Evolutionary conservation across 2,329 filamentous ascomycete genomes (phyloP).

Genomic region (Ophiostoma triangulosporum): DNA sequence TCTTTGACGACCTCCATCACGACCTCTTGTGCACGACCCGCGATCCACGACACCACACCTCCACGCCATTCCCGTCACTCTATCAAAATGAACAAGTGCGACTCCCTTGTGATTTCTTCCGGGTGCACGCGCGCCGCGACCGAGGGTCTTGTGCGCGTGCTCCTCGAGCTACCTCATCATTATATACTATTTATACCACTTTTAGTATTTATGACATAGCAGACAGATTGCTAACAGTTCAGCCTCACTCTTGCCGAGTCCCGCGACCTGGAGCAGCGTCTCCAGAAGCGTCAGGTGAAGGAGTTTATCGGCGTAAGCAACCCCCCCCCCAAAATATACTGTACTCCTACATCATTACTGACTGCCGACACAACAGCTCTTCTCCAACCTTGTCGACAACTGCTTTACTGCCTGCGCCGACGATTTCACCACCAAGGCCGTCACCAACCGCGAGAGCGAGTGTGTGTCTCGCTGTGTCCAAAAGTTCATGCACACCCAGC

Average conservation of each 20-base stretch:
- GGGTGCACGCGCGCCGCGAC: not conserved
- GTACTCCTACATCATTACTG: not conserved
- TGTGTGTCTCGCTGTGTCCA: conserved; percentile 92
- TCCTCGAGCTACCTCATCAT: not conserved
- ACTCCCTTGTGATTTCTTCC: too few species aligned
- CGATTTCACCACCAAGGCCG: conserved; percentile 95
- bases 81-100: not conserved
- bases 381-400: conserved; percentile 59
- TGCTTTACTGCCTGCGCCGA: conserved; percentile 97
- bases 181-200: not conserved
- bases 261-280: conserved; percentile 82
- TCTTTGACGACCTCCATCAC: not conserved
- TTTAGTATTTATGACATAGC: not conserved
- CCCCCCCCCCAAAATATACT: not conserved
- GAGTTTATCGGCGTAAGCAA: conserved; percentile 87
- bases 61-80: not conserved
- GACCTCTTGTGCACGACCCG: not conserved
- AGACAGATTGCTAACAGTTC: not conserved
- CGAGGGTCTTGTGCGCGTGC: not conserved
- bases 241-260: conserved; percentile 24
- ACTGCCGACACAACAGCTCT: conserved; percentile 32
- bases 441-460: conserved; percentile 74
- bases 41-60: not conserved
- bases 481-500: conserved; percentile 87
- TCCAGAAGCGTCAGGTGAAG: conserved; percentile 98